phyloP scores from a whole-genome alignment of 257 asterid species.

The Rhazya stricta region DNA sequence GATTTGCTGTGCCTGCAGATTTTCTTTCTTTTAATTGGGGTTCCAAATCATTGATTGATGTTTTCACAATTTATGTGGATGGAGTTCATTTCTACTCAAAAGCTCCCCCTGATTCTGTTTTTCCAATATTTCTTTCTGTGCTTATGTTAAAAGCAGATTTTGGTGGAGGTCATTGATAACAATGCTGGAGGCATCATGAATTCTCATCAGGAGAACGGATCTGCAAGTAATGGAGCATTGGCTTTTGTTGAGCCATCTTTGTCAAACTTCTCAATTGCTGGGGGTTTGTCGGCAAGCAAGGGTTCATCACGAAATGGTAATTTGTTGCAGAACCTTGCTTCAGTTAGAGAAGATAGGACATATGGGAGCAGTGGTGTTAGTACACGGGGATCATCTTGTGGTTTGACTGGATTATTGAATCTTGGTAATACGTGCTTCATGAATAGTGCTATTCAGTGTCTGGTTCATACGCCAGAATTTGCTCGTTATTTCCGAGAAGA shows the following conservation, averaged over 20 bases:
- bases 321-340: conserved; percentile 41
- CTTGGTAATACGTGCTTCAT: conserved; percentile 98
- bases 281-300: conserved; percentile 61
- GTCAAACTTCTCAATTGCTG: conserved; percentile 51
- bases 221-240: conserved; percentile 52
- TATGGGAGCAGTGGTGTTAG: conserved; percentile 73
- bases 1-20: neutral
- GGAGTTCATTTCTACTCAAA: neutral
- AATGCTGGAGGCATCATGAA: conserved; percentile 40
- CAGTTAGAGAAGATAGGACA: conserved; percentile 52
- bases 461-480: conserved; percentile 95
- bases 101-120: neutral
- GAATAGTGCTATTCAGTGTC: conserved; percentile 99
- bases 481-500: conserved; percentile 92
- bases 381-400: conserved; percentile 91
- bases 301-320: conserved; percentile 73
- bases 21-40: neutral
- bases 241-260: conserved; percentile 46
- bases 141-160: conserved; percentile 44
- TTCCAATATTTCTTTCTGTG: neutral
- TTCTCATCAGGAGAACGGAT: conserved; percentile 64
- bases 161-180: conserved; percentile 64
- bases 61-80: neutral
- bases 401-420: conserved; percentile 89
- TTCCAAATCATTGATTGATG: neutral